Percentiles rank a stretch among this genome's conserved stretches.
Conservation (phyloP, 805 yeast genomes). For the Maudiozyma serrabonitensis region DNA sequence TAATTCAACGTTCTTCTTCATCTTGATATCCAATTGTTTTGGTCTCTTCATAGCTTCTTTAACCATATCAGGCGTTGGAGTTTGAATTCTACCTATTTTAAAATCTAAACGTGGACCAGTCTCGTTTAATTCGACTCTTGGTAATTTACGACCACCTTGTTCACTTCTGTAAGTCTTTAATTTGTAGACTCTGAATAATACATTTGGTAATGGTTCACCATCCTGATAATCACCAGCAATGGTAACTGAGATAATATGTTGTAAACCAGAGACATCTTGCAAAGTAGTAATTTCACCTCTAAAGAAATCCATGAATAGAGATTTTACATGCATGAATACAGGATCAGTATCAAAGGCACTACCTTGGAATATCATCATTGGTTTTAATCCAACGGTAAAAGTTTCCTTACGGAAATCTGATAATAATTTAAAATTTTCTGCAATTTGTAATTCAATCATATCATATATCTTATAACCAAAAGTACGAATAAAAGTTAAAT, state of each 20-base stretch:
- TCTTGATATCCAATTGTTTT: conserved; percentile 69
- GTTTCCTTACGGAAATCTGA: conserved; percentile 73
- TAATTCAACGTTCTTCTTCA: conserved; percentile 78
- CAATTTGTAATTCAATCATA: conserved; percentile 80
- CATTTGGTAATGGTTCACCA: conserved; percentile 59
- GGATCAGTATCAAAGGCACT: conserved; percentile 86
- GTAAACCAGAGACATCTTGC: conserved; percentile 92
- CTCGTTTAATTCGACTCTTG: conserved; percentile 90
- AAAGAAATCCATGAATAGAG: conserved; percentile 83
- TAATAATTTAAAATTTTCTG: conserved; percentile 59
- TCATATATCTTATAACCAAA: conserved; percentile 86
- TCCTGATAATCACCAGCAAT: conserved; percentile 69
- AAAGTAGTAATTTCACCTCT: conserved; percentile 71
- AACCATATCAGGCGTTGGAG: conserved; percentile 78
- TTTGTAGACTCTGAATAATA: conserved; percentile 85
- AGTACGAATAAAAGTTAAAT: conserved; percentile 77
- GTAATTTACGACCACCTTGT: conserved; percentile 58
- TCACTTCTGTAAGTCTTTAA: conserved; percentile 73
- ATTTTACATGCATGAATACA: conserved; percentile 72
- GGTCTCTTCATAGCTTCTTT: conserved; percentile 81
- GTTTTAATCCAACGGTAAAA: conserved; percentile 82
- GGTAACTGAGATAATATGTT: conserved; percentile 75
- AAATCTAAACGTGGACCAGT: conserved; percentile 94
- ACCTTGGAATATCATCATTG: conserved; percentile 90
- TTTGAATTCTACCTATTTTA: conserved; percentile 76